Percentiles rank a stretch among this genome's conserved stretches.
Conservation (phyloP, 768 basidiomycete genomes). For the Termitomyces sp. region DNA sequence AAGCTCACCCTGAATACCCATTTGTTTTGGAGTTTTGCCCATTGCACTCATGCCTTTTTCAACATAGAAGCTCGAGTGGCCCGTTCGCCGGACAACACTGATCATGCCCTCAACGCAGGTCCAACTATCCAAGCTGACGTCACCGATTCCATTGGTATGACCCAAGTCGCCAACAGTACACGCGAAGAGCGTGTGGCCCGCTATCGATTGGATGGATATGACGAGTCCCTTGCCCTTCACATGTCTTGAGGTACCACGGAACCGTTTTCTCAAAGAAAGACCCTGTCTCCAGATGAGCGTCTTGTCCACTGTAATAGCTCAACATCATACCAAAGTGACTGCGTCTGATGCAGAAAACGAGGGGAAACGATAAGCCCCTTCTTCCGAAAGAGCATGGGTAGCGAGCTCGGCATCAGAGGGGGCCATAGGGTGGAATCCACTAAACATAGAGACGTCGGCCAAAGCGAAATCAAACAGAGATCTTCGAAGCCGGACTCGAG, state of each 20-base stretch:
- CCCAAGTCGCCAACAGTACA: slow-evolving; percentile 84
- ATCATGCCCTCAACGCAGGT: slow-evolving; percentile 74
- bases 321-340: slow-evolving; percentile 54
- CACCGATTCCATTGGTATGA: slow-evolving; percentile 56
- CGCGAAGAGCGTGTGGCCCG: slow-evolving; percentile 73
- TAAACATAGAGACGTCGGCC: slow-evolving; percentile 45
- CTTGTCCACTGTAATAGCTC: not conserved
- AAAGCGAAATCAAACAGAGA: not conserved
- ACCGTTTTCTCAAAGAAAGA: slow-evolving; percentile 79
- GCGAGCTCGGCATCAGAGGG: slow-evolving; percentile 73
- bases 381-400: slow-evolving; percentile 65
- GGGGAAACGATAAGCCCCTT: slow-evolving; percentile 63
- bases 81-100: slow-evolving; percentile 71
- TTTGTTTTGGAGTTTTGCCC: slow-evolving; percentile 70
- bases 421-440: slow-evolving; percentile 53
- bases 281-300: slow-evolving; percentile 28
- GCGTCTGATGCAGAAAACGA: slow-evolving; percentile 76
- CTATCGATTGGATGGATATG: slow-evolving; percentile 74
- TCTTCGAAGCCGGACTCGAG: not conserved
- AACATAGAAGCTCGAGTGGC: slow-evolving; percentile 82
- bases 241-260: slow-evolving; percentile 66
- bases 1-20: slow-evolving; percentile 63
- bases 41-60: slow-evolving; percentile 84
- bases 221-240: slow-evolving; percentile 76
- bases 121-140: slow-evolving; percentile 83